These are phyloP conservation scores for Rosa hybrid DNA, from an alignment of 331 rosid genomes.

Conservation along the genomic window DNA sequence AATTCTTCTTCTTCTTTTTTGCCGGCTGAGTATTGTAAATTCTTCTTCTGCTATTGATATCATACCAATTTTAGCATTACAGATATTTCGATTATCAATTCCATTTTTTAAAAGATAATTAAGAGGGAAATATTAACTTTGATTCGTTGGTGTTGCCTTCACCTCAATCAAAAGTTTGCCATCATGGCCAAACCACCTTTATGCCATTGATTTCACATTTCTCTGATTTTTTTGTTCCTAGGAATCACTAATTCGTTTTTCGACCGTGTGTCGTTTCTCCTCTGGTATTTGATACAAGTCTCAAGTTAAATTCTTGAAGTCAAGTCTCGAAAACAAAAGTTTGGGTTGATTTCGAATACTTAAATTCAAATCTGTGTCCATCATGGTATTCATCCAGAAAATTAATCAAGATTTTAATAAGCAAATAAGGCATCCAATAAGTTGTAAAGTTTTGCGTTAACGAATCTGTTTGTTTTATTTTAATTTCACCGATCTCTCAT, in stretches of 20 bases:
- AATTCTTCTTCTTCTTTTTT: not conserved
- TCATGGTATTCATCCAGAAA: not conserved
- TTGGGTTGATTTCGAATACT: not conserved
- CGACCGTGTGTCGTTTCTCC: not conserved
- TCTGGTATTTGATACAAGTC: not conserved
- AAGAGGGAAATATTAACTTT: slow-evolving; percentile 3
- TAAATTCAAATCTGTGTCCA: not conserved
- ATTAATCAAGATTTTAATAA: not conserved
- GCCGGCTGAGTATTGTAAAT: not conserved
- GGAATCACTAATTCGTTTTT: not conserved
- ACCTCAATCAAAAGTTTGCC: not conserved
- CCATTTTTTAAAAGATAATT: not conserved
- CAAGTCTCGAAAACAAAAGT: not conserved
- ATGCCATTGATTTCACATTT: not conserved
- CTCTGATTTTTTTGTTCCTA: not conserved
- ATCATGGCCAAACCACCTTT: slow-evolving; percentile 1
- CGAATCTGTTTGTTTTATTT: not conserved
- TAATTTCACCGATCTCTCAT: not conserved
- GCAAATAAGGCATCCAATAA: not conserved
- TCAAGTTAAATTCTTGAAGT: not conserved
- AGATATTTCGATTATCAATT: not conserved
- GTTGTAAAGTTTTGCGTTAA: not conserved
- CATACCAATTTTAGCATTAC: not conserved
- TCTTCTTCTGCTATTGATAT: not conserved
- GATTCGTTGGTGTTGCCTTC: slow-evolving; percentile 3